Evolutionary conservation across 2,329 filamentous ascomycete species (phyloP).

Genomic region (Fusarium heterosporum): DNA sequence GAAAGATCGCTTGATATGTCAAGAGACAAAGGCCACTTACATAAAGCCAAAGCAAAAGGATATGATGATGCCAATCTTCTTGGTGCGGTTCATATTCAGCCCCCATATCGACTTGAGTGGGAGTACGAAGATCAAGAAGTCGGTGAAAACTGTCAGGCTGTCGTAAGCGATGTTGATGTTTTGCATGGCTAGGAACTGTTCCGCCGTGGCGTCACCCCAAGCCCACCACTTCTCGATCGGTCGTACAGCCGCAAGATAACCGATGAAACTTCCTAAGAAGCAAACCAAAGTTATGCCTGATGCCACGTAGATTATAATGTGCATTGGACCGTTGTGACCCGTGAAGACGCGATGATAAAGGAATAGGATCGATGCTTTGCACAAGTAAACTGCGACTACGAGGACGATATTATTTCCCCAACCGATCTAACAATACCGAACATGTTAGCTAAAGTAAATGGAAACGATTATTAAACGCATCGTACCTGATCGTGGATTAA

Average conservation of each 20-base stretch:
- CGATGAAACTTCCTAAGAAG: constrained; percentile 18
- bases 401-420: constrained; percentile 11
- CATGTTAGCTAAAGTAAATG: background rate
- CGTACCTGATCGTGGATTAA: constrained; percentile 11
- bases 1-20: no score
- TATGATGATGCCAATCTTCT: constrained; percentile 13
- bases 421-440: background rate
- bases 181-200: constrained; percentile 14
- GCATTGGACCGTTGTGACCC: constrained; percentile 12
- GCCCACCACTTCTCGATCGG: constrained; percentile 22
- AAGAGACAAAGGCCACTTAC: background rate
- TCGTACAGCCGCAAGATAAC: constrained; percentile 1
- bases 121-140: constrained; percentile 18
- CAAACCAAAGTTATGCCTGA: background rate
- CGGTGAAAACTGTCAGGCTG: constrained; percentile 7
- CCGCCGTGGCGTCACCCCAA: constrained; percentile 12
- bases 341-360: constrained; percentile 14
- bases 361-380: constrained; percentile 18
- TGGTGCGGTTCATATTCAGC: constrained; percentile 6
- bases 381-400: constrained; percentile 2
- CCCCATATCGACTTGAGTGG: constrained; percentile 18
- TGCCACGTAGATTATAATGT: constrained; percentile 7
- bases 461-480: accelerated
- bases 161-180: constrained; percentile 17
- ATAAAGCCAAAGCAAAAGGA: constrained; percentile 15